Evolutionary conservation across 2,329 filamentous ascomycete genomes (phyloP).

Genomic region (Alternaria atra): DNA sequence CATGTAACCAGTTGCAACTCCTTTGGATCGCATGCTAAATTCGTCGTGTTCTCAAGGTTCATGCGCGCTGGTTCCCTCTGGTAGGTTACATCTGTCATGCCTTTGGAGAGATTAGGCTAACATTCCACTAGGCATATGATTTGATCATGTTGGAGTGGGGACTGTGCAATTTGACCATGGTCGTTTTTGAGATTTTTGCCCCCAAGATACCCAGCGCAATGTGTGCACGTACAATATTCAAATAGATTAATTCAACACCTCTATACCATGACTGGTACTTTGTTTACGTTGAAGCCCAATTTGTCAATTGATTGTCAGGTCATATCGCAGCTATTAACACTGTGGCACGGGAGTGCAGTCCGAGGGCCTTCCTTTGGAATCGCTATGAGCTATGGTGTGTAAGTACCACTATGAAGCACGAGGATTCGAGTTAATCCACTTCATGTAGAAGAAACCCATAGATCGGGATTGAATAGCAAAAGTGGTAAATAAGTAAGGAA

Average conservation of each 20-base stretch:
- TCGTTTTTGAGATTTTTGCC: not conserved
- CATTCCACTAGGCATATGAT: not conserved
- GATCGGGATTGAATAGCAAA: not conserved
- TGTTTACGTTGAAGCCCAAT: not conserved
- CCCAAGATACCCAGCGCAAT: slow-evolving; percentile 6
- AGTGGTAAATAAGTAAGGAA: not conserved
- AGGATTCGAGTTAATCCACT: not conserved
- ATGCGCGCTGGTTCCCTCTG: slow-evolving; percentile 26
- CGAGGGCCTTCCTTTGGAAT: too few species aligned
- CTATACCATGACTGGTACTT: not conserved
- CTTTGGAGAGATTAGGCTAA: not conserved
- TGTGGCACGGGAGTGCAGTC: not conserved
- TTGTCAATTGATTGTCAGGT: not conserved
- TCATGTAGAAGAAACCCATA: not conserved
- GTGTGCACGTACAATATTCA: not conserved
- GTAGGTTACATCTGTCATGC: slow-evolving; percentile 3
- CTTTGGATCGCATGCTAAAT: not conserved
- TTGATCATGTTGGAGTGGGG: not conserved
- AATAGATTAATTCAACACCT: slow-evolving; percentile 2
- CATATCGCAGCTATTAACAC: not conserved
- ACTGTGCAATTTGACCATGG: not conserved
- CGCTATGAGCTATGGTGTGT: not conserved
- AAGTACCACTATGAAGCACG: not conserved
- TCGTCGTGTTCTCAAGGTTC: slow-evolving; percentile 19
- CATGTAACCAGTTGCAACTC: slow-evolving; percentile 57